Evolutionary conservation across 148 eudicot species (phyloP).

Genomic region (Cornus kousa): DNA sequence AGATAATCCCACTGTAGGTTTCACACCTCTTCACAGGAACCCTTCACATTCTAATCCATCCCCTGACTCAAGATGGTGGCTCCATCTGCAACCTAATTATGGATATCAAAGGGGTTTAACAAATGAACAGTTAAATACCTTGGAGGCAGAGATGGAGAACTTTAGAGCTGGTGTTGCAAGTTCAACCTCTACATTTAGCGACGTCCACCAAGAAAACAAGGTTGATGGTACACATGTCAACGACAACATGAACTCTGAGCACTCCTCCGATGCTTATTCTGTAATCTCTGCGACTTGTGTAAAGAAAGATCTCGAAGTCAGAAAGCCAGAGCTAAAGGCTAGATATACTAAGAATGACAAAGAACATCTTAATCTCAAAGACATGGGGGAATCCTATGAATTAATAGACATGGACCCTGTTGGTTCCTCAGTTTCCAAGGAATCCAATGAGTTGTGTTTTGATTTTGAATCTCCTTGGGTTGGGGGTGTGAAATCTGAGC

Average conservation of each 20-base stretch:
- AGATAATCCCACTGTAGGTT: slow-evolving; percentile 40
- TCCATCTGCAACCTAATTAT: slow-evolving; percentile 57
- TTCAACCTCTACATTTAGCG: slow-evolving; percentile 14
- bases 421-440: slow-evolving; percentile 43
- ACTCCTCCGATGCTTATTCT: not conserved
- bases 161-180: slow-evolving; percentile 12
- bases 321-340: slow-evolving; percentile 25
- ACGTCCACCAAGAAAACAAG: slow-evolving; percentile 6
- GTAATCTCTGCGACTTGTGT: not conserved
- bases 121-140: slow-evolving; percentile 11
- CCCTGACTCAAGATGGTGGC: slow-evolving; percentile 86
- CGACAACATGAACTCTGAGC: slow-evolving; percentile 11
- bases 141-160: slow-evolving; percentile 22
- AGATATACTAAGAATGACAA: slow-evolving; percentile 32
- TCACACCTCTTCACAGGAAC: slow-evolving; percentile 46
- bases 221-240: slow-evolving; percentile 14
- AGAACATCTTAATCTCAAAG: slow-evolving; percentile 32
- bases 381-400: slow-evolving; percentile 51
- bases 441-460: slow-evolving; percentile 18
- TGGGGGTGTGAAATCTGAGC: slow-evolving; percentile 49
- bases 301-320: slow-evolving; percentile 29
- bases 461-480: slow-evolving; percentile 47
- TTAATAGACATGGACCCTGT: slow-evolving; percentile 49
- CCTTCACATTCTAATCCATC: slow-evolving; percentile 58
- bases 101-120: slow-evolving; percentile 38